phyloP scores from a whole-genome alignment of 331 rosid genomes.

The Telfairia occidentalis region DNA sequence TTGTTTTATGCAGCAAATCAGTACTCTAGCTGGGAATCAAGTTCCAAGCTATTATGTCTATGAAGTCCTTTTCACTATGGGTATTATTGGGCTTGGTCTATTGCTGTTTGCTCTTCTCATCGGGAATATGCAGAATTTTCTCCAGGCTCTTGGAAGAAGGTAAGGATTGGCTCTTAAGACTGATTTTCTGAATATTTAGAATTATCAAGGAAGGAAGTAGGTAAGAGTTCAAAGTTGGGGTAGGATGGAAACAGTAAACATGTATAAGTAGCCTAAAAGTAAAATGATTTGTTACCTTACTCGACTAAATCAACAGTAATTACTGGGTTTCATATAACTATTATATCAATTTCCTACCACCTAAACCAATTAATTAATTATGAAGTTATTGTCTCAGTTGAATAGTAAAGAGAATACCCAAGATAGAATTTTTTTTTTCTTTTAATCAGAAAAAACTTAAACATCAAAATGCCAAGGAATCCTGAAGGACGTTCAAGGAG shows the following conservation, averaged over 20 bases:
- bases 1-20: slow-evolving; percentile 62
- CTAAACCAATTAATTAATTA: neutral
- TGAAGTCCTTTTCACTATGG: slow-evolving; percentile 78
- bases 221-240: neutral
- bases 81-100: slow-evolving; percentile 59
- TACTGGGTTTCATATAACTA: neutral
- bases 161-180: slow-evolving; percentile 13
- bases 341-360: neutral
- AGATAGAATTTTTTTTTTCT: neutral
- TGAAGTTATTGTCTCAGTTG: neutral
- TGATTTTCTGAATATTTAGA: neutral
- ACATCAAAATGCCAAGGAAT: neutral
- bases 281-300: neutral
- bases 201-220: neutral
- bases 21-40: slow-evolving; percentile 78
- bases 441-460: neutral
- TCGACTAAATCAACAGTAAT: neutral
- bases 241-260: neutral
- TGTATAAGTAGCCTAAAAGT: neutral
- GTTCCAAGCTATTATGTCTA: slow-evolving; percentile 53
- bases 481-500: neutral
- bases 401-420: neutral
- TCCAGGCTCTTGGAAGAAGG: slow-evolving; percentile 80
- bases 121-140: slow-evolving; percentile 83
- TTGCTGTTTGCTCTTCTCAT: slow-evolving; percentile 70